Evolutionary conservation across 148 eudicot genomes (phyloP).

Genomic region (Vaccinium vitisidaea): DNA sequence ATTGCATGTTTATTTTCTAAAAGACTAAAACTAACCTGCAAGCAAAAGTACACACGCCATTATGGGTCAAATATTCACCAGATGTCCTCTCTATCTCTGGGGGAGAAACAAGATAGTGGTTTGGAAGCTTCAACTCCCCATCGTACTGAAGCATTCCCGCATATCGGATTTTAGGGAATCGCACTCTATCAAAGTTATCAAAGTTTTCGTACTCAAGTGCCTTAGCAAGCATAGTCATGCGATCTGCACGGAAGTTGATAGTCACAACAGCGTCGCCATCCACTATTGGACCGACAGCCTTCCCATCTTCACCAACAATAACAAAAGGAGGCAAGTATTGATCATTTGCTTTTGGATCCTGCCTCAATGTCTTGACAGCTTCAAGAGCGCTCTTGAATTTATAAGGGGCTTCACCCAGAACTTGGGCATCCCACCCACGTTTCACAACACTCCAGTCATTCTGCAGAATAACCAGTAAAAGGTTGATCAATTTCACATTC

Average conservation of each 20-base stretch:
- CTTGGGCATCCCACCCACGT: constrained; percentile 99
- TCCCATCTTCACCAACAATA: constrained; percentile 71
- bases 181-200: constrained; percentile 77
- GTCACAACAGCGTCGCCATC: constrained; percentile 98
- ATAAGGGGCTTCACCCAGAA: constrained; percentile 95
- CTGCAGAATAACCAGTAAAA: constrained; percentile 31
- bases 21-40: constrained; percentile 58
- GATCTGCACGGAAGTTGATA: constrained; percentile 85
- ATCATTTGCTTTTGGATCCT: constrained; percentile 55
- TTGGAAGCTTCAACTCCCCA: constrained; percentile 90
- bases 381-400: constrained; percentile 70
- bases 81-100: constrained; percentile 90
- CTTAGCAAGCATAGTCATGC: constrained; percentile 93
- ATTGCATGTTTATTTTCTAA: background rate
- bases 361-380: constrained; percentile 81
- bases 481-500: background rate
- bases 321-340: constrained; percentile 91
- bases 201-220: constrained; percentile 83
- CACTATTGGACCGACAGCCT: constrained; percentile 84
- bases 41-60: constrained; percentile 84
- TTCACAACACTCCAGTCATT: constrained; percentile 94
- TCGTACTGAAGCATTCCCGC: constrained; percentile 97
- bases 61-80: constrained; percentile 73
- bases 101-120: constrained; percentile 73
- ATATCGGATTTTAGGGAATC: constrained; percentile 75